These are phyloP conservation scores for Rhodotorula taiwanensis DNA, from an alignment of 768 basidiomycete species.

Conservation along the genomic window DNA sequence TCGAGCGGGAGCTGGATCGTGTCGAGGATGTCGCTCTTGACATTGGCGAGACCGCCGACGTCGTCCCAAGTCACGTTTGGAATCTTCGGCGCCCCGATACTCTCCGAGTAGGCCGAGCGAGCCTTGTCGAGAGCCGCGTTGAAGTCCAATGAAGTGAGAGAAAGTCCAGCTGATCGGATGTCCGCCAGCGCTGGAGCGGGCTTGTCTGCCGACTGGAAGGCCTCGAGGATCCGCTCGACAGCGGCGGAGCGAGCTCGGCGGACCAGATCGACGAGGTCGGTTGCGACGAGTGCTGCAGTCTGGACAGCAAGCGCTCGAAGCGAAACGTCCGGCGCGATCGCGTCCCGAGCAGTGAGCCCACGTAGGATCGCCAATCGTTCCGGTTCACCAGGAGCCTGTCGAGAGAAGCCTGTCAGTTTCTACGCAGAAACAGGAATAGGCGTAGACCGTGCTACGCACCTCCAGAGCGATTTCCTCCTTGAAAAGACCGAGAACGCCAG, in stretches of 20 bases:
- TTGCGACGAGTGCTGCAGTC: slow-evolving; percentile 81
- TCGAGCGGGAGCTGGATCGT: slow-evolving; percentile 85
- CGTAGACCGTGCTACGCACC: slow-evolving; percentile 47
- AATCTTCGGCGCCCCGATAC: slow-evolving; percentile 94
- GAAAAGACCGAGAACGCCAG: slow-evolving; percentile 61
- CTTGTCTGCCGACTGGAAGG: not conserved
- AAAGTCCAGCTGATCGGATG: slow-evolving; percentile 45
- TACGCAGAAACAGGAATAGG: not conserved
- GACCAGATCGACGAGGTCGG: slow-evolving; percentile 68
- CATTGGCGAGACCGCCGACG: slow-evolving; percentile 78
- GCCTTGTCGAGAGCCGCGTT: slow-evolving; percentile 63
- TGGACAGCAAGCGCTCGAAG: slow-evolving; percentile 66
- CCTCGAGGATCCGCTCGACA: slow-evolving; percentile 45
- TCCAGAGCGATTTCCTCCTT: slow-evolving; percentile 76
- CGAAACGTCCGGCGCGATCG: slow-evolving; percentile 69
- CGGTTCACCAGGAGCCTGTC: slow-evolving; percentile 70
- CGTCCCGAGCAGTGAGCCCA: slow-evolving; percentile 47
- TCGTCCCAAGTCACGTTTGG: slow-evolving; percentile 96
- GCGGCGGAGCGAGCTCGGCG: slow-evolving; percentile 56
- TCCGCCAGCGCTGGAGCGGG: slow-evolving; percentile 17
- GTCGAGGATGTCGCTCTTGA: slow-evolving; percentile 89
- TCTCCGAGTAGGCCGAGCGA: slow-evolving; percentile 73
- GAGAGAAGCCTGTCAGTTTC: slow-evolving; percentile 1
- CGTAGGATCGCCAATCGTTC: slow-evolving; percentile 62
- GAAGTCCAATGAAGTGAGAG: slow-evolving; percentile 58